Percentiles rank a stretch among this genome's conserved stretches.
phyloP scores from a whole-genome alignment of 352 stramenopile species.

The Phytophthora hibernalis region DNA sequence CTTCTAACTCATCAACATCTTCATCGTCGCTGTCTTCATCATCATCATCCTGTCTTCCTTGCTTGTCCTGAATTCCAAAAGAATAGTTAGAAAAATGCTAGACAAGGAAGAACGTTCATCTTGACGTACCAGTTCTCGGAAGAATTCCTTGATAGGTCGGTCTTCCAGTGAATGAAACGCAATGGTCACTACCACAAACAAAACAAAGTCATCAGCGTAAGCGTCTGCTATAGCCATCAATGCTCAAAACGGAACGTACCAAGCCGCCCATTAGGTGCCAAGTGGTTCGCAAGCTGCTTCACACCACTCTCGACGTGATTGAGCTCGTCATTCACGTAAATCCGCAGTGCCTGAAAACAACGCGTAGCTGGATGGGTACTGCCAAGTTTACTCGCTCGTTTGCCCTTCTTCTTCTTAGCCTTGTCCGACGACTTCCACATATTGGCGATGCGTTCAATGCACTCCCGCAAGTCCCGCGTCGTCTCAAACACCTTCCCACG shows the following conservation, averaged over 20 bases:
- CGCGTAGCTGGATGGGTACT: slow-evolving; percentile 73
- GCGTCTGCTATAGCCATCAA: not conserved
- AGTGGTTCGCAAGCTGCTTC: slow-evolving; percentile 54
- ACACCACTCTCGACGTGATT: slow-evolving; percentile 69
- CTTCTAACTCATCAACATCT: slow-evolving; percentile 32
- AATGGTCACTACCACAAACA: slow-evolving; percentile 59
- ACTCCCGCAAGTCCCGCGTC: slow-evolving; percentile 72
- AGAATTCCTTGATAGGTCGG: slow-evolving; percentile 82
- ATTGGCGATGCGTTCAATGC: slow-evolving; percentile 79
- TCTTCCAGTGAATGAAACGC: slow-evolving; percentile 89
- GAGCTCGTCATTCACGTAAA: slow-evolving; percentile 86
- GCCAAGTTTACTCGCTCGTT: slow-evolving; percentile 30
- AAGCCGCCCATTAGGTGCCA: slow-evolving; percentile 67
- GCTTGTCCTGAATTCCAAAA: slow-evolving; percentile 38
- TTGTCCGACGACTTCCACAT: slow-evolving; percentile 56
- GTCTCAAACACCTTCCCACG: slow-evolving; percentile 54
- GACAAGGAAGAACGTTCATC: not conserved
- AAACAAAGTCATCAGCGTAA: slow-evolving; percentile 7
- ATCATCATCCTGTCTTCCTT: slow-evolving; percentile 41
- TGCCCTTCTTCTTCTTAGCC: slow-evolving; percentile 30
- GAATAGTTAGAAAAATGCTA: not conserved
- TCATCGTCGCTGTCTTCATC: slow-evolving; percentile 14
- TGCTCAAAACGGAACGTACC: slow-evolving; percentile 28
- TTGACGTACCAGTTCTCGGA: slow-evolving; percentile 62
- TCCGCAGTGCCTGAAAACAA: slow-evolving; percentile 84